Evolutionary conservation across 2,329 filamentous ascomycete species (phyloP).

Genomic region (Colletotrichum sp.): DNA sequence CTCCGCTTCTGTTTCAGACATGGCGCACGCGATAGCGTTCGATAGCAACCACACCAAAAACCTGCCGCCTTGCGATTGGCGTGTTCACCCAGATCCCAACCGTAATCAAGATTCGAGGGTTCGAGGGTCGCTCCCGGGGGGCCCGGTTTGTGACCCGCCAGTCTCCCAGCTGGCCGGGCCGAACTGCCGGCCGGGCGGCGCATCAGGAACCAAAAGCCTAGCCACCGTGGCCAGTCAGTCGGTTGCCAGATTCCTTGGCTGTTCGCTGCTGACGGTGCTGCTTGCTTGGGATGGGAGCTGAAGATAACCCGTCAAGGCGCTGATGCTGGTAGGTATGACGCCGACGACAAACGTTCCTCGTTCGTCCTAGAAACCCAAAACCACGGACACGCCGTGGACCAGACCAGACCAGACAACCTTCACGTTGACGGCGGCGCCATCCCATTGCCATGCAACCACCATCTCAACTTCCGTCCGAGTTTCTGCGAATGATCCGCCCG

Average conservation of each 20-base stretch:
- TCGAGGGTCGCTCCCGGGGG: neutral
- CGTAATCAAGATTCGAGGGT: neutral
- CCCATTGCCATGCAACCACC: slow-evolving; percentile 3
- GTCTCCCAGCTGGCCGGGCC: neutral
- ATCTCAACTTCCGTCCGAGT: slow-evolving; percentile 9
- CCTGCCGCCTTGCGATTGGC: slow-evolving; percentile 1
- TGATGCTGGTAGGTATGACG: slow-evolving; percentile 6
- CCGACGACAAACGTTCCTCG: neutral
- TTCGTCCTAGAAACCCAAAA: neutral
- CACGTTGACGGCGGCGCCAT: slow-evolving; percentile 13
- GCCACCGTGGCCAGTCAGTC: neutral
- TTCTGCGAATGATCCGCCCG: slow-evolving; percentile 13
- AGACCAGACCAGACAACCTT: neutral
- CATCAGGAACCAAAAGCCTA: neutral
- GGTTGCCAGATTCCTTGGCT: neutral
- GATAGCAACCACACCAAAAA: neutral
- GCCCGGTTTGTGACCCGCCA: slow-evolving; percentile 1
- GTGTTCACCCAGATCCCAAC: slow-evolving; percentile 1
- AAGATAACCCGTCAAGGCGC: neutral
- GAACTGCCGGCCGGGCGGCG: neutral
- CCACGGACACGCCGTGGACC: neutral
- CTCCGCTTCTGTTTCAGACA: slow-evolving; percentile 18
- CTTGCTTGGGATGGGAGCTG: neutral
- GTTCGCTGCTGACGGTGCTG: neutral
- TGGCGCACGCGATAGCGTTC: neutral